phyloP scores from a whole-genome alignment of 2,329 filamentous ascomycete species.

The Microcyclospora pomicola region DNA sequence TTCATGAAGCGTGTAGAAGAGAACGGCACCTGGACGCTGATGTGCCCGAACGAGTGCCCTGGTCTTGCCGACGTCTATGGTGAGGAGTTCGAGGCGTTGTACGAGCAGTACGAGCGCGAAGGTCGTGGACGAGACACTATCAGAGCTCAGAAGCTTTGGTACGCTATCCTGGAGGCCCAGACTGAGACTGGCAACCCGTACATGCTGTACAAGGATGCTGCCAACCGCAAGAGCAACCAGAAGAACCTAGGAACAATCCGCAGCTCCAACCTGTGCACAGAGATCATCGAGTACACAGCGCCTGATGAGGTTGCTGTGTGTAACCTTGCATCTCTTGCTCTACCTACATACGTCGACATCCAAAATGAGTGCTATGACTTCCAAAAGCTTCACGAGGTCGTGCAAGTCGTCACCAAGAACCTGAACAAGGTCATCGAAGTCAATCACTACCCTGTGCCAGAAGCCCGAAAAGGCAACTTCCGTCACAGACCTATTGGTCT shows the following conservation, averaged over 20 bases:
- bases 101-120: constrained; percentile 77
- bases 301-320: constrained; percentile 98
- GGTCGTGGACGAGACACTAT: constrained; percentile 80
- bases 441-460: constrained; percentile 94
- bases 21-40: constrained; percentile 92
- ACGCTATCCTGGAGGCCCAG: constrained; percentile 93
- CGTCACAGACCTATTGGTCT: constrained; percentile 91
- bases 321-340: constrained; percentile 87
- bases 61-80: constrained; percentile 94
- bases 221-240: constrained; percentile 99
- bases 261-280: constrained; percentile 97
- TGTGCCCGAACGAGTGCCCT: constrained; percentile 94
- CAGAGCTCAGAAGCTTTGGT: constrained; percentile 98
- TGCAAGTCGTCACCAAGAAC: constrained; percentile 83
- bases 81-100: constrained; percentile 90
- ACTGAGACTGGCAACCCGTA: constrained; percentile 98
- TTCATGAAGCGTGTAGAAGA: constrained; percentile 99
- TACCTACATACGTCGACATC: constrained; percentile 84
- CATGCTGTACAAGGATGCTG: constrained; percentile 98
- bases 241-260: constrained; percentile 98
- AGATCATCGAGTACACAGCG: constrained; percentile 94
- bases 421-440: constrained; percentile 97
- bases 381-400: constrained; percentile 88
- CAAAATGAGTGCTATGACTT: constrained; percentile 80
- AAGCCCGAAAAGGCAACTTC: constrained; percentile 93